Percentiles rank a stretch among this genome's conserved stretches.
phyloP scores from a whole-genome alignment of 345 rosid species.

The Angophora floribunda region DNA sequence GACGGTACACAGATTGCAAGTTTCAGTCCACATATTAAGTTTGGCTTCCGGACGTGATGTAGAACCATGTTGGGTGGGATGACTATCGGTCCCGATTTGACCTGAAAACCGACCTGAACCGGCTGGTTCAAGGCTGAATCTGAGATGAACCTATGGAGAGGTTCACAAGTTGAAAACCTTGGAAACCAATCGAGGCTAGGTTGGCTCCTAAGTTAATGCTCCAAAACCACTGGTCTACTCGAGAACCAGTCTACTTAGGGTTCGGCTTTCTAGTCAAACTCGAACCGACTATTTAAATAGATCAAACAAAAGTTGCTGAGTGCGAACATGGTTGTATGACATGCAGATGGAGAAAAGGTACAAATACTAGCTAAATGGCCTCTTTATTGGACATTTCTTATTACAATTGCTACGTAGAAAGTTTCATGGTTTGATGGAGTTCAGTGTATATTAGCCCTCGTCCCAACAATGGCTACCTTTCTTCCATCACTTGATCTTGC shows the following conservation, averaged over 20 bases:
- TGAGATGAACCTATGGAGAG: no score
- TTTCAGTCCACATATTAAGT: neutral
- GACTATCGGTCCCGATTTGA: neutral
- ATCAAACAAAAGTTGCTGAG: neutral
- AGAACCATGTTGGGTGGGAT: neutral
- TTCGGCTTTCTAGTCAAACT: neutral
- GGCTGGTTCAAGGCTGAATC: neutral
- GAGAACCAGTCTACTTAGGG: neutral
- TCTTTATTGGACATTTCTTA: neutral
- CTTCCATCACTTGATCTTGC: neutral
- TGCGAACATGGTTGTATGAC: neutral
- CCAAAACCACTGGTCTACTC: neutral
- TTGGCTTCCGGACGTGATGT: neutral
- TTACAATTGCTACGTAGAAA: neutral
- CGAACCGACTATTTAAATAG: neutral
- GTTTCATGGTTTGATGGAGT: neutral
- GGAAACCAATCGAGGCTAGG: neutral
- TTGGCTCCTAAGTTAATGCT: neutral
- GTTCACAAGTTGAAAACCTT: neutral
- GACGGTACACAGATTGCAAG: neutral
- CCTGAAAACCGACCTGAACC: neutral
- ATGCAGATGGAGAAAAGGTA: neutral
- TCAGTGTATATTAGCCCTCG: neutral
- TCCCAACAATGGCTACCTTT: neutral
- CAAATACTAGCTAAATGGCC: neutral